Percentiles rank a stretch among this genome's conserved stretches.
These are phyloP conservation scores for Tranzscheliella williamsii DNA, from an alignment of 1,284 basidiomycete genomes.

Conservation along the genomic window DNA sequence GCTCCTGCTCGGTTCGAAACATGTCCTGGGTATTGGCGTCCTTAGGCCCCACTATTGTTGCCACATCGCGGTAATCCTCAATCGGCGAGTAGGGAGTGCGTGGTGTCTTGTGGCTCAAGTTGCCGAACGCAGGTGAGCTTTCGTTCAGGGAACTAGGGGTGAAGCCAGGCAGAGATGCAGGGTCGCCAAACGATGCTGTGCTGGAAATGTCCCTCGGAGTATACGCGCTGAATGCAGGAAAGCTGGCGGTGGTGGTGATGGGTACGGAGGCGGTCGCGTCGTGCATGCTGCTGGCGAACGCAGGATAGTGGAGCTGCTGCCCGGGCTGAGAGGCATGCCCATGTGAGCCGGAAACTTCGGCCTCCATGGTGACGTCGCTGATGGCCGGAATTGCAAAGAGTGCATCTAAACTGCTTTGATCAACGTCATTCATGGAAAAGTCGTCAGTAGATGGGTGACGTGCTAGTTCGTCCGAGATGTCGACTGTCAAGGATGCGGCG, in stretches of 20 bases:
- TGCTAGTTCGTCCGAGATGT: neutral
- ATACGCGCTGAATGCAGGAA: conserved; percentile 2
- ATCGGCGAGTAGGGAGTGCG: conserved; percentile 48
- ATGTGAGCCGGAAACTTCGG: conserved; percentile 1
- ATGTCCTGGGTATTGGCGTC: conserved; percentile 1
- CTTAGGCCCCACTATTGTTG: conserved; percentile 26
- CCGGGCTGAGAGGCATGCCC: neutral
- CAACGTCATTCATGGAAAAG: conserved; percentile 21
- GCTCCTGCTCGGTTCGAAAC: neutral
- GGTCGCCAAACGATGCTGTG: conserved; percentile 35
- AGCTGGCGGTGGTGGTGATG: neutral
- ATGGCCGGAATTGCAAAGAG: conserved; percentile 28
- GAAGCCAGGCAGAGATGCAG: conserved; percentile 50
- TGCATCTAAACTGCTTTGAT: conserved; percentile 23
- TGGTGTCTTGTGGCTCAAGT: conserved; percentile 42
- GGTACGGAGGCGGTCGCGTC: neutral
- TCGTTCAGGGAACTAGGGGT: conserved; percentile 50
- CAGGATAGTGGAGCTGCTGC: too few relatives aligned
- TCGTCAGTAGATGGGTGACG: conserved; percentile 5
- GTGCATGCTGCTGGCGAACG: too few relatives aligned
- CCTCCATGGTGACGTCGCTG: conserved; percentile 14
- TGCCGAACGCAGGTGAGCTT: conserved; percentile 50
- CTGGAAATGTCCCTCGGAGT: conserved; percentile 24
- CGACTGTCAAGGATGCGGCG: too few relatives aligned
- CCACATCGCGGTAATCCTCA: conserved; percentile 38